phyloP scores from a whole-genome alignment of 179 eudicot species.

The Vitellaria paradoxa region DNA sequence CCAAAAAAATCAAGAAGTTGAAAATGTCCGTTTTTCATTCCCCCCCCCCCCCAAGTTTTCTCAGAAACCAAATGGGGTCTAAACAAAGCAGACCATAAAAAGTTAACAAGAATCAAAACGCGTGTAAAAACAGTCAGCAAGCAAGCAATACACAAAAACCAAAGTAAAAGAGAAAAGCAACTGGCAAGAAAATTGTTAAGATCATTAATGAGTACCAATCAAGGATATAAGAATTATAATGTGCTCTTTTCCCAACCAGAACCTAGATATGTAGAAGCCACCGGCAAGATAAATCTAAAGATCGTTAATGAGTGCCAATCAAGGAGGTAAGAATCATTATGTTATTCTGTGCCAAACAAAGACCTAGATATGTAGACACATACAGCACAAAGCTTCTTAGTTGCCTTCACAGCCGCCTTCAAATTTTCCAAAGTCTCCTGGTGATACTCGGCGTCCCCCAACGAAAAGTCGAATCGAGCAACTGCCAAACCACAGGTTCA shows the following conservation, averaged over 20 bases:
- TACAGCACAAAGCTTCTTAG: constrained; percentile 79
- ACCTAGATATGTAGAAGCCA: too few relatives aligned
- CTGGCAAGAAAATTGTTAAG: too few relatives aligned
- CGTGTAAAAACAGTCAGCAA: neutral
- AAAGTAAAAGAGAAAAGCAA: too few relatives aligned
- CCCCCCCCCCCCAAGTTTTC: too few relatives aligned
- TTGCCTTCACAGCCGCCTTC: constrained; percentile 52
- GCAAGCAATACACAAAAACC: neutral
- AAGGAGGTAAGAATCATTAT: too few relatives aligned
- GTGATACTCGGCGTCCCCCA: constrained; percentile 68
- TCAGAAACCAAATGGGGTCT: neutral
- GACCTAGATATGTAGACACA: neutral
- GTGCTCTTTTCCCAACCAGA: too few relatives aligned
- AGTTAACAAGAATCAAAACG: neutral
- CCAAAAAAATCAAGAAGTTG: too few relatives aligned
- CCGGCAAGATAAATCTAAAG: neutral
- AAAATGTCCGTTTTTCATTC: too few relatives aligned
- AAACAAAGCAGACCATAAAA: neutral
- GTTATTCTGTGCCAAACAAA: too few relatives aligned
- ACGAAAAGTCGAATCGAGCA: constrained; percentile 86
- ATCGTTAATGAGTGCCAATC: too few relatives aligned
- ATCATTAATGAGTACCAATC: too few relatives aligned
- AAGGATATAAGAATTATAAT: too few relatives aligned
- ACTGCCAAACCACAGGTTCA: constrained; percentile 36
- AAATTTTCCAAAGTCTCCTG: constrained; percentile 79